Percentiles rank a stretch among this genome's conserved stretches.
These are phyloP conservation scores for Somion occarium DNA, from an alignment of 1,284 basidiomycete genomes.

Conservation along the genomic window DNA sequence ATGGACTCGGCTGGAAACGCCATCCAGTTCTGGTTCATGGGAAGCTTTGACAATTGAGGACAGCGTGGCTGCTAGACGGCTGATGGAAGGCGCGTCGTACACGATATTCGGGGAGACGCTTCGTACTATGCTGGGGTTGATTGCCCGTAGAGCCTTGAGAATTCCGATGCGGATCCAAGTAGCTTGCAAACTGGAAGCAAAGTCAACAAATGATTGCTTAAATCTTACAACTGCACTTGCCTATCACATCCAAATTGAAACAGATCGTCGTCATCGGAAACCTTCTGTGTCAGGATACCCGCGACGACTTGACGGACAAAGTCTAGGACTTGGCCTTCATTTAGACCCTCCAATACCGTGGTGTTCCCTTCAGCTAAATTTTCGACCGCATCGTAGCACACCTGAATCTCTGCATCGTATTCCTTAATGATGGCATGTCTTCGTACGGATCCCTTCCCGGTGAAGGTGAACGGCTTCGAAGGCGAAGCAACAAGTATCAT, in stretches of 20 bases:
- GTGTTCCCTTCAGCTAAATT: slow-evolving; percentile 10
- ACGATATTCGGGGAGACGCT: slow-evolving; percentile 25
- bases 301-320: slow-evolving; percentile 19
- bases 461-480: slow-evolving; percentile 22
- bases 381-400: slow-evolving; percentile 20
- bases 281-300: slow-evolving; percentile 13
- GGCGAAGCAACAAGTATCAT: slow-evolving; percentile 4
- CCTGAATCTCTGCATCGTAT: slow-evolving; percentile 23
- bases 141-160: slow-evolving; percentile 20
- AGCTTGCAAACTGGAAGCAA: slow-evolving; percentile 26
- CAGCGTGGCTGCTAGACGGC: not conserved
- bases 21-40: not conserved
- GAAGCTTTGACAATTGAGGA: not conserved
- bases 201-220: too few species aligned
- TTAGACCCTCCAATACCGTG: slow-evolving; percentile 13
- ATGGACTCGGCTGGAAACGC: not conserved
- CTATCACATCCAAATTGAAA: slow-evolving; percentile 38
- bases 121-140: slow-evolving; percentile 12
- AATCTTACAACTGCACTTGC: slow-evolving; percentile 22
- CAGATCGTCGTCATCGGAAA: slow-evolving; percentile 26
- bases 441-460: slow-evolving; percentile 22
- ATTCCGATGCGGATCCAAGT: slow-evolving; percentile 33
- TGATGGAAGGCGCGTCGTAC: slow-evolving; percentile 26
- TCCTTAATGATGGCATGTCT: slow-evolving; percentile 18
- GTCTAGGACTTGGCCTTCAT: slow-evolving; percentile 1